Base-by-base conservation (phyloP, 1,284 basidiomycete species). In the Microbotryum silenes-acaulis region DNA sequence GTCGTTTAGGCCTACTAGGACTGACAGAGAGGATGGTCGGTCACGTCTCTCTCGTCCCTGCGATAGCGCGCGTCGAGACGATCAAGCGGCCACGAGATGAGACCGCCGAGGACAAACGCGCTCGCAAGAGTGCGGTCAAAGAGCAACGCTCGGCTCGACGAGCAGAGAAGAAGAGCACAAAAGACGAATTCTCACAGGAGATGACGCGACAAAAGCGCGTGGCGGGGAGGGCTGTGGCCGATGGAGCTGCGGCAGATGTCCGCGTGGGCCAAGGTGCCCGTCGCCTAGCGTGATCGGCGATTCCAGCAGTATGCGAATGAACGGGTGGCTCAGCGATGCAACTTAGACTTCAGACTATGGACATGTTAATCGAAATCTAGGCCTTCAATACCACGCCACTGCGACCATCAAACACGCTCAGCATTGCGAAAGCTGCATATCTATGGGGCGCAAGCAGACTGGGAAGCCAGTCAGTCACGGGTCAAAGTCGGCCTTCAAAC, bases 91-190 rank as follows among this genome's bases (percentile, higher is more conserved):
- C 84, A 0, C 85, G 86, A 66, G 80, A 85, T 65, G 96, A 99
- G 77, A 81, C 84, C 4, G 83, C 83, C 60, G 91, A 92, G 69
- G 91, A 89, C 51, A 91, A 90, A 76, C 91, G 85, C 72, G 83
- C 84, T 0, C 83, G 96, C 23, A 99, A 98, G 75, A 80, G 83
- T n/a, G 86, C 85, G 1, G 83, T 91, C 45, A 98, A 97, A 76
- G 82, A 81, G 9, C 87, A 90, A 67, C 82, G 88, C 63, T 85
- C 78, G 71, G 68, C 71, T 7, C 83, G 92, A 48, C 81, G 91
- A 51, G 79, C 76, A 16, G 87, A 91, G 73, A 97, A 94, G 78
- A 94, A 90, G 74, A 76, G 78, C 1, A 87, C 79, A 37, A 88
- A 86, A 71, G 84, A 89, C 64, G 79, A 85, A 59, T 97, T 91